Percentiles rank a stretch among this genome's conserved stretches.
Evolutionary conservation across 75 land plant species (phyloP).

Genomic region (Pinus tabuliformis): DNA sequence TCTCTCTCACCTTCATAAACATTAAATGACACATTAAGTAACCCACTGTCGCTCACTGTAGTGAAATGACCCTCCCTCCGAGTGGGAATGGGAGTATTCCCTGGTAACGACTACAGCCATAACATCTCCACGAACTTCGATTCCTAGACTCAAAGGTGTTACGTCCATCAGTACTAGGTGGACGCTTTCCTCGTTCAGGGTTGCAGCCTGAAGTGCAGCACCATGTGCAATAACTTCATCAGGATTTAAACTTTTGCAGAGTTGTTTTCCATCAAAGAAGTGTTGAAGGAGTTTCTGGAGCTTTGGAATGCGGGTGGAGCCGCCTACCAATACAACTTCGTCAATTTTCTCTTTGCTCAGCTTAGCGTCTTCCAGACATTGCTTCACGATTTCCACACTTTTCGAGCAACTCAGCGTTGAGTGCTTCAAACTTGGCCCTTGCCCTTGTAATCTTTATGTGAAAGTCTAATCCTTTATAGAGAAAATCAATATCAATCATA

Average conservation of each 20-base stretch:
- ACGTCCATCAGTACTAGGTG: not conserved
- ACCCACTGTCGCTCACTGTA: not conserved
- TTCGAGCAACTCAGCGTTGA: not conserved
- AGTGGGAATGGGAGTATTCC: not conserved
- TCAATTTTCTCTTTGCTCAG: not conserved
- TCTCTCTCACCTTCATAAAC: not conserved
- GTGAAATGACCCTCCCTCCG: not conserved
- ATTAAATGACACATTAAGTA: not conserved
- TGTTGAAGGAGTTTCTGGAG: not conserved
- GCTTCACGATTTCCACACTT: not conserved
- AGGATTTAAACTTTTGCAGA: not conserved
- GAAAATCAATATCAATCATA: not conserved
- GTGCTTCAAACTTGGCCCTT: not conserved
- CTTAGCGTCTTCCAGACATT: slow-evolving; percentile 7
- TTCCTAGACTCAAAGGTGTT: not conserved
- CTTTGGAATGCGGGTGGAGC: slow-evolving; percentile 19
- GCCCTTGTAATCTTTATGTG: no score
- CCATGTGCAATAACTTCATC: not conserved
- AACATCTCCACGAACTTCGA: not conserved
- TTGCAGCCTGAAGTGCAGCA: not conserved
- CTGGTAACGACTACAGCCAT: no score
- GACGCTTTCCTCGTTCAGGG: not conserved
- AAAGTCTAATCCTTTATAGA: no score
- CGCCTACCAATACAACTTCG: not conserved
- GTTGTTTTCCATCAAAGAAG: not conserved